Base-by-base conservation (phyloP, 2,329 filamentous ascomycete species). In the Erysiphe neolycopersici region DNA sequence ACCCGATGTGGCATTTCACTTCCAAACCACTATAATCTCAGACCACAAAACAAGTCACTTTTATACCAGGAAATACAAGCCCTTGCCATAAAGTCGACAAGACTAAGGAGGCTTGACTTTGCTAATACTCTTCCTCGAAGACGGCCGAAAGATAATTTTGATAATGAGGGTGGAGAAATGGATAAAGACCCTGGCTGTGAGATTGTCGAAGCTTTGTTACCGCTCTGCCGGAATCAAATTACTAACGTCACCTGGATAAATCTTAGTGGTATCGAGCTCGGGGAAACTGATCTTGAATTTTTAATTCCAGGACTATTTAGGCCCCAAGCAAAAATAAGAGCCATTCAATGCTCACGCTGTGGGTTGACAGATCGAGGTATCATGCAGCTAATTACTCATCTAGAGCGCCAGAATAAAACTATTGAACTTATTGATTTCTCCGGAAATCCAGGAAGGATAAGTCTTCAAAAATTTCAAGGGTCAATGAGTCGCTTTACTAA, bases 211-310 rank as follows among this genome's bases (percentile, higher is more conserved):
- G 76, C 75, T 2, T 61, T 81, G 5, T 73, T 77, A 50, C 73
- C 76, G 1, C 60, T 80, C 5, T 79, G 73, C 57, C 71, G 71
- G 48, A 67, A 70, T 47, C 69, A 76, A 50, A 64, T 73, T 19
- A 80, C 76, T 0, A 76, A 73, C 51, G 70, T 80, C 16, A 73
- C 78, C 54, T 81, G 76, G 76, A 68, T 81, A 43, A 65, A 70
- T 18, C 58, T 81, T 46, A 79, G 73, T 47, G 73, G 73, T 12
- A 76, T 80, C 47, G 67, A 70, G 47, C 65, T 81, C n/a, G 74
- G 73, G 36, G 76, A 81, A 44, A 71, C 72, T 0, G 77, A 81
- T 57, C 60, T 80, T 43, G 76, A 80, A 48, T 69, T 42, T 42
- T 52, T 77, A 39, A 71, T 79, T 38, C 73, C 74, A 49, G 73